Evolutionary conservation across 306 rosid species (phyloP), one percentile per base, ranked within the genome.

Genomic region (Corylus americana): DNA sequence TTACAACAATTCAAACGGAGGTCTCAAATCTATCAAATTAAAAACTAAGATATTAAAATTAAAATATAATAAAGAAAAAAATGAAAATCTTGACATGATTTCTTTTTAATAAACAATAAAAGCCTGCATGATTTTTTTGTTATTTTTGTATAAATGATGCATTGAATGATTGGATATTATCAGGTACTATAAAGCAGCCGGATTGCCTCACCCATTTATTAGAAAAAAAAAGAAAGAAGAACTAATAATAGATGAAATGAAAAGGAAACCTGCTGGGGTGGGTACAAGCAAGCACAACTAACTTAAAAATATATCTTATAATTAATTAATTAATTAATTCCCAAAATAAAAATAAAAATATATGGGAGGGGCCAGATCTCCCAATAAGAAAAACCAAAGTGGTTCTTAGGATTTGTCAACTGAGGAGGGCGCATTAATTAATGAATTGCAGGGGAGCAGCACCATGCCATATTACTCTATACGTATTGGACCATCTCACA

Each of bases 381-480:
- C 25, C 35, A 18, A 39, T 2, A 29, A 42, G 4, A 27, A 78
- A 82, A 73, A 64, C 83, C 71, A 80, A 73, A 74, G 83, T 79
- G 81, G 79, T 71, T 64, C 82, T 84, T 88, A 76, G 80, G 80
- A 84, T 54, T 55, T 70, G 78, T 74, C 68, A 69, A 67, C 70
- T 48, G 16, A n/a, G 4, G 29, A 47, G 35, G 79, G 57, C 58
- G 74, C 84, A 76, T 80, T 75, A 81, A 55, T 77, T 81, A 73
- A 87, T 84, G 55, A 79, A 83, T 48, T 74, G 78, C 85, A 73
- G 86, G 69, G 64, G 71, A 83, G 85, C 88, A 82, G 80, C 70
- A 82, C 80, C 70, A 49, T 37, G 47, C 35, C 87, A 54, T 76
- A 79, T 80, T 83, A 66, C 62, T 80, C 47, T 80, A 37, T 64